These are phyloP conservation scores for Cryphonectria parasitica DNA, from an alignment of 2,329 filamentous ascomycete genomes.

Conservation along the genomic window DNA sequence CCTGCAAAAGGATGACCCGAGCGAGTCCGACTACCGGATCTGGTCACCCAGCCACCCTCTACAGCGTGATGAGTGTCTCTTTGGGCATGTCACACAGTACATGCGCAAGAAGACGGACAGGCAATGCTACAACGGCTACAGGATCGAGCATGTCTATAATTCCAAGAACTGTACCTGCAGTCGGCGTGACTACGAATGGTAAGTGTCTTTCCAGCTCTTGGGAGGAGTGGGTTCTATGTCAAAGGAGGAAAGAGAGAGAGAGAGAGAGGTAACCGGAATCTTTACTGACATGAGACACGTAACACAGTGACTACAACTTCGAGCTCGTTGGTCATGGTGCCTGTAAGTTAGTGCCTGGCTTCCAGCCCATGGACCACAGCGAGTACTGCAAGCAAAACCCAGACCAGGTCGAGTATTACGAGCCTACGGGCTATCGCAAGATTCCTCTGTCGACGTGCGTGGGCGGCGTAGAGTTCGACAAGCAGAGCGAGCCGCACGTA, in stretches of 20 bases:
- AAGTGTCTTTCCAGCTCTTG: slow-evolving; percentile 41
- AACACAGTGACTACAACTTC: slow-evolving; percentile 84
- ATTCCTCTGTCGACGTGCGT: slow-evolving; percentile 88
- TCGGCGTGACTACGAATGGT: slow-evolving; percentile 91
- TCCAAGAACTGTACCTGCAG: slow-evolving; percentile 83
- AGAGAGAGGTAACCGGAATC: background rate
- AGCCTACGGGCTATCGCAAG: slow-evolving; percentile 84
- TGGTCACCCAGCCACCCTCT: slow-evolving; percentile 88
- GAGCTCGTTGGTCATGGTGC: slow-evolving; percentile 77
- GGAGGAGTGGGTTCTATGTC: background rate
- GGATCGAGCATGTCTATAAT: slow-evolving; percentile 71
- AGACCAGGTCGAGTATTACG: slow-evolving; percentile 75
- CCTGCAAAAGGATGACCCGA: slow-evolving; percentile 62
- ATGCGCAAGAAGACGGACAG: slow-evolving; percentile 83
- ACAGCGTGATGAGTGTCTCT: slow-evolving; percentile 80
- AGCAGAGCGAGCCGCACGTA: slow-evolving; percentile 60
- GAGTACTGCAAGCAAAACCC: slow-evolving; percentile 64
- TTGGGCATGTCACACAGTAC: slow-evolving; percentile 88
- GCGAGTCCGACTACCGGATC: slow-evolving; percentile 73
- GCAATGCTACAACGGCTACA: slow-evolving; percentile 80
- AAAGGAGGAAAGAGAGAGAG: background rate
- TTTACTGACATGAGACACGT: slow-evolving; percentile 34
- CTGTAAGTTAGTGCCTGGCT: slow-evolving; percentile 76
- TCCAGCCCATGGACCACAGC: slow-evolving; percentile 58
- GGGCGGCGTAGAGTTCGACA: slow-evolving; percentile 76